Conservation (phyloP, 2,329 filamentous ascomycete species). For the Macrophomina pseudophaseolina region DNA sequence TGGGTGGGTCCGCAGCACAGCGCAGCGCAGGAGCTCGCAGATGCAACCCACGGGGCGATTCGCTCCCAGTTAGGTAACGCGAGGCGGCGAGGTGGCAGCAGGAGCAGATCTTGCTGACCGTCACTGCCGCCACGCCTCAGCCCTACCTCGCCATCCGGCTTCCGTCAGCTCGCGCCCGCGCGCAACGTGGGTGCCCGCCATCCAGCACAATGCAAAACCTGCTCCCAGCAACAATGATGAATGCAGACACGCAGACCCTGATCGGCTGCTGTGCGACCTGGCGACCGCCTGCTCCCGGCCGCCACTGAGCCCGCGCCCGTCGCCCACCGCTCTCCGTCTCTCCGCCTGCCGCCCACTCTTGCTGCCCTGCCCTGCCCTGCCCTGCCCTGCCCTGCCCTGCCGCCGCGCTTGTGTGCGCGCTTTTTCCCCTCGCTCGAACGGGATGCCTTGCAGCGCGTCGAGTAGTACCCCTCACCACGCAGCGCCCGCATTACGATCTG, state of each 20-base stretch:
- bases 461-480: not conserved
- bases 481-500: slow-evolving; percentile 1
- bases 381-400: slow-evolving; percentile 11
- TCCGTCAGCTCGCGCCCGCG: slow-evolving; percentile 18
- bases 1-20: not conserved
- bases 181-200: slow-evolving; percentile 17
- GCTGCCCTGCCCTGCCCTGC: slow-evolving; percentile 5
- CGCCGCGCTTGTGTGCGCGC: slow-evolving; percentile 7
- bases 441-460: slow-evolving; percentile 20
- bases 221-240: not conserved
- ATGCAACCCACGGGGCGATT: slow-evolving; percentile 16
- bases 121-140: slow-evolving; percentile 17
- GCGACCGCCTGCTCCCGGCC: slow-evolving; percentile 6
- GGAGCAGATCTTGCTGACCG: slow-evolving; percentile 21
- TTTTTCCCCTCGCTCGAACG: slow-evolving; percentile 22
- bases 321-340: not conserved
- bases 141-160: not conserved
- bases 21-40: not conserved
- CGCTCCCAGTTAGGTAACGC: not conserved
- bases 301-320: not conserved
- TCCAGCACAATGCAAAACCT: not conserved
- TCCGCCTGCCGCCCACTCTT: slow-evolving; percentile 8
- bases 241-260: slow-evolving; percentile 8
- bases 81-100: not conserved
- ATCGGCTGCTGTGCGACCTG: slow-evolving; percentile 19